A percentile compares a stretch with the other conserved stretches of the same genome.
These are phyloP conservation scores for Eimeria falciformis DNA, from an alignment of 169 alveolate genomes.

Conservation along the genomic window DNA sequence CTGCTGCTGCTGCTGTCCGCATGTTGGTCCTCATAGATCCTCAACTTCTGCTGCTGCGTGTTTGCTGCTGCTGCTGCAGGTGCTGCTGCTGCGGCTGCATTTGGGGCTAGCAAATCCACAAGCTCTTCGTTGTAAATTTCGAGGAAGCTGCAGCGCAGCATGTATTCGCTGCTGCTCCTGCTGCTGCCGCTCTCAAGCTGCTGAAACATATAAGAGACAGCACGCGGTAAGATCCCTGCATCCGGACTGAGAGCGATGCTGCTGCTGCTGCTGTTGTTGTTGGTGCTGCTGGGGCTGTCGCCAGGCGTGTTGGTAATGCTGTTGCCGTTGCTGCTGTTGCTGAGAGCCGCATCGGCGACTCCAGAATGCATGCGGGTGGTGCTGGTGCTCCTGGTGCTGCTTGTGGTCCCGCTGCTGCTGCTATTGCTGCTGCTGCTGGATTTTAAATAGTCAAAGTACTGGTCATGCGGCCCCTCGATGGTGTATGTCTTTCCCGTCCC, in stretches of 20 bases:
- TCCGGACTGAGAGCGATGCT: neutral
- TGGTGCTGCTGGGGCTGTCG: neutral
- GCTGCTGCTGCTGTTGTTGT: conserved; percentile 12
- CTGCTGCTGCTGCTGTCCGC: conserved; percentile 17
- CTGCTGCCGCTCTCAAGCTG: conserved; percentile 78
- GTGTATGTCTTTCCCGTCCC: conserved; percentile 77
- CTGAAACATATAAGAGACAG: conserved; percentile 80
- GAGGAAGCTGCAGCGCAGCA: conserved; percentile 87
- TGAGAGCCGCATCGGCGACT: neutral
- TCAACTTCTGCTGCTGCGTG: conserved; percentile 10
- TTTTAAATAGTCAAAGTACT: neutral
- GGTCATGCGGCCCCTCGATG: conserved; percentile 51
- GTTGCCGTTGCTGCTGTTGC: neutral
- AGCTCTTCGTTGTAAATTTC: conserved; percentile 91
- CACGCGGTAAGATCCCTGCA: conserved; percentile 43
- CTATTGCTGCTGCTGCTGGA: conserved; percentile 11
- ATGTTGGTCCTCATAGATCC: conserved; percentile 33
- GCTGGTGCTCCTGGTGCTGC: conserved; percentile 22
- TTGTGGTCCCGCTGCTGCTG: neutral
- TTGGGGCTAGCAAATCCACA: conserved; percentile 26
- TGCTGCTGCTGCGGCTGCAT: conserved; percentile 1
- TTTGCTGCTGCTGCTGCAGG: neutral
- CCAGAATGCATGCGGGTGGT: neutral
- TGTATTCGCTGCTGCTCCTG: conserved; percentile 83
- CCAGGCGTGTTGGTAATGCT: too few relatives aligned